These are phyloP conservation scores for Ocimum tenuiflorum DNA, from an alignment of 257 asterid species.

Conservation along the genomic window DNA sequence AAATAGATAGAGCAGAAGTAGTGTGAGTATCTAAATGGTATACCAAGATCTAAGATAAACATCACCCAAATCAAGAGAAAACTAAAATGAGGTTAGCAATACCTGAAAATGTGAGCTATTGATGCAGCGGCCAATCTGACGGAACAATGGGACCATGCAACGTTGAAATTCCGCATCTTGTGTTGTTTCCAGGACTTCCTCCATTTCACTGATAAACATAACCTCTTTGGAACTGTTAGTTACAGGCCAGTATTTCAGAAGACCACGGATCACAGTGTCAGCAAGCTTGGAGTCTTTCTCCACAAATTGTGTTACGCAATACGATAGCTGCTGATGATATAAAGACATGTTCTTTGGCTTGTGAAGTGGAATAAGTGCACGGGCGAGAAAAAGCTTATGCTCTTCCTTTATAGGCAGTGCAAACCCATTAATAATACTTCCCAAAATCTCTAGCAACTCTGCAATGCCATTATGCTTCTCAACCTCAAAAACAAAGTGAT, in stretches of 20 bases:
- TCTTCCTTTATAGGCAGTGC: slow-evolving; percentile 36
- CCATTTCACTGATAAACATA: slow-evolving; percentile 62
- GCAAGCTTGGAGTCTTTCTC: slow-evolving; percentile 48
- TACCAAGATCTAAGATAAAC: not conserved
- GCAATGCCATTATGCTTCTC: slow-evolving; percentile 48
- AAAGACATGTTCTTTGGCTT: slow-evolving; percentile 37
- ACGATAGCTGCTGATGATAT: slow-evolving; percentile 60
- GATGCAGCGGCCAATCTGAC: slow-evolving; percentile 52
- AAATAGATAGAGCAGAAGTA: too few species aligned
- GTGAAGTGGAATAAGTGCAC: slow-evolving; percentile 45
- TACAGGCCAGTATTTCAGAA: slow-evolving; percentile 66
- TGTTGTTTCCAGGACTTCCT: slow-evolving; percentile 58
- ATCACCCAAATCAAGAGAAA: not conserved
- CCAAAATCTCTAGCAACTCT: slow-evolving; percentile 33
- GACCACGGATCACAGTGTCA: slow-evolving; percentile 45
- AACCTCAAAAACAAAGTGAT: slow-evolving; percentile 44
- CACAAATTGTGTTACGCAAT: slow-evolving; percentile 56
- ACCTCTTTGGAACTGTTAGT: slow-evolving; percentile 66
- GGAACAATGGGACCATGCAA: slow-evolving; percentile 58
- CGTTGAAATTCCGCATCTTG: slow-evolving; percentile 56
- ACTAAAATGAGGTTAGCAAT: not conserved
- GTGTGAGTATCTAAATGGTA: not conserved
- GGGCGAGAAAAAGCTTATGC: slow-evolving; percentile 34
- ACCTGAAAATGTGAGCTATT: slow-evolving; percentile 63
- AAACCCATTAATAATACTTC: slow-evolving; percentile 34